Conservation (phyloP, 306 rosid species). For the Canavalia ensiformis region DNA sequence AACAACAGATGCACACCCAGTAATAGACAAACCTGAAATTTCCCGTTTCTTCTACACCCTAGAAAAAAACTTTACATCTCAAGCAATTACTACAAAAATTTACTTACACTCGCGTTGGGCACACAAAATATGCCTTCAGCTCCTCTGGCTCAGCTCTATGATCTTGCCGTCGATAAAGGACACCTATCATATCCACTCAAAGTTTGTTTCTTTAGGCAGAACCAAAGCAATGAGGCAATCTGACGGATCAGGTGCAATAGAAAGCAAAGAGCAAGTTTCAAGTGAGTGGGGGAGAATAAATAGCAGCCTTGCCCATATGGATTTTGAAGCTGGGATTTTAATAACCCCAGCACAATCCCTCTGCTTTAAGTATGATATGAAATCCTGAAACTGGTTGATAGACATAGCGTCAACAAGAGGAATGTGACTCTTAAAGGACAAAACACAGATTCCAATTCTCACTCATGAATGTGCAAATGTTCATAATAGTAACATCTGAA, state of each 20-base stretch:
- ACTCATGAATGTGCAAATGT: neutral
- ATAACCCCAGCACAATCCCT: conserved; percentile 98
- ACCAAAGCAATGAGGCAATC: conserved; percentile 88
- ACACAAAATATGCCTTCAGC: conserved; percentile 27
- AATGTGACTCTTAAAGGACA: conserved; percentile 12
- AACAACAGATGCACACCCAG: neutral
- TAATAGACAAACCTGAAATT: neutral
- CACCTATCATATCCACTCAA: conserved; percentile 76
- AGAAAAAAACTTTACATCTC: neutral
- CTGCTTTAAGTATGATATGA: conserved; percentile 88
- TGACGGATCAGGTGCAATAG: conserved; percentile 72
- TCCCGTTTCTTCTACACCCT: neutral
- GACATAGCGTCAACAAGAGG: conserved; percentile 39
- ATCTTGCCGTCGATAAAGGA: conserved; percentile 27
- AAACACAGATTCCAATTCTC: conserved; percentile 19
- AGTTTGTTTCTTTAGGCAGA: conserved; percentile 92
- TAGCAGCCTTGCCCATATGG: conserved; percentile 93
- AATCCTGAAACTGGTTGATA: conserved; percentile 91
- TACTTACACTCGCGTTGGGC: neutral
- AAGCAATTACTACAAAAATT: neutral
- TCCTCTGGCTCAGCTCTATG: conserved; percentile 22
- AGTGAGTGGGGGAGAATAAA: conserved; percentile 87
- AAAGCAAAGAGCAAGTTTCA: conserved; percentile 80
- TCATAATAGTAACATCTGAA: conserved; percentile 24
- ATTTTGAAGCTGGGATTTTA: conserved; percentile 79